phyloP scores from a whole-genome alignment of 163 green algal species.

The Volvox carteri region DNA sequence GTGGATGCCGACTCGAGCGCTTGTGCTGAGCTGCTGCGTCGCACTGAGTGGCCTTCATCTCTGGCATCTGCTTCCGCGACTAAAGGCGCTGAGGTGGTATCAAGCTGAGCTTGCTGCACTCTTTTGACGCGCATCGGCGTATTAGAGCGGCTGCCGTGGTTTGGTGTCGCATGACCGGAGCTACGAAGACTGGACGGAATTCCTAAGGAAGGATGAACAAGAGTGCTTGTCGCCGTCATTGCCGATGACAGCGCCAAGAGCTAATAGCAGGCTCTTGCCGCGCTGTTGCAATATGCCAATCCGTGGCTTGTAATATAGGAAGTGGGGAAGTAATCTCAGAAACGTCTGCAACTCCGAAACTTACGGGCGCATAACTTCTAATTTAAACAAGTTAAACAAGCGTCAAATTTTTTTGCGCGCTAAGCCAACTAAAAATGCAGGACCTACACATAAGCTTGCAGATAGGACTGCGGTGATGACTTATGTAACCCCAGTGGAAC shows the following conservation, averaged over 20 bases:
- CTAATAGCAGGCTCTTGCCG: neutral
- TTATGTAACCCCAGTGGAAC: neutral
- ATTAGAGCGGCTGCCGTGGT: constrained; percentile 16
- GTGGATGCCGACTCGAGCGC: neutral
- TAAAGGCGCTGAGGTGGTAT: neutral
- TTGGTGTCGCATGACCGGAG: constrained; percentile 16
- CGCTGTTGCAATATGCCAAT: no score
- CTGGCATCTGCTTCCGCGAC: neutral
- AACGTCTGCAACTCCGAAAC: neutral
- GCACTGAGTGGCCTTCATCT: neutral
- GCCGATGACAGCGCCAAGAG: neutral
- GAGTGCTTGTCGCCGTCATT: constrained; percentile 12
- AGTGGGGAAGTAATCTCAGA: no score
- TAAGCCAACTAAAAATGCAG: neutral
- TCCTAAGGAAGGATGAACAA: neutral
- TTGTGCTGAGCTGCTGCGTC: constrained; percentile 13
- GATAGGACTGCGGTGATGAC: neutral
- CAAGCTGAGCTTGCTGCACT: neutral
- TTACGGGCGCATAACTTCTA: neutral
- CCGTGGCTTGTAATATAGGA: no score
- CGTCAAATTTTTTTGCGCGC: no score
- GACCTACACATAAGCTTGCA: neutral
- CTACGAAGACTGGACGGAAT: neutral
- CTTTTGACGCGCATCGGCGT: constrained; percentile 4
- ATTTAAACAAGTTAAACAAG: neutral